A percentile compares a stretch with the other conserved stretches of the same genome.
Conservation (phyloP, 1,284 basidiomycete genomes). For the Pyrrhoderma lamaoense region DNA sequence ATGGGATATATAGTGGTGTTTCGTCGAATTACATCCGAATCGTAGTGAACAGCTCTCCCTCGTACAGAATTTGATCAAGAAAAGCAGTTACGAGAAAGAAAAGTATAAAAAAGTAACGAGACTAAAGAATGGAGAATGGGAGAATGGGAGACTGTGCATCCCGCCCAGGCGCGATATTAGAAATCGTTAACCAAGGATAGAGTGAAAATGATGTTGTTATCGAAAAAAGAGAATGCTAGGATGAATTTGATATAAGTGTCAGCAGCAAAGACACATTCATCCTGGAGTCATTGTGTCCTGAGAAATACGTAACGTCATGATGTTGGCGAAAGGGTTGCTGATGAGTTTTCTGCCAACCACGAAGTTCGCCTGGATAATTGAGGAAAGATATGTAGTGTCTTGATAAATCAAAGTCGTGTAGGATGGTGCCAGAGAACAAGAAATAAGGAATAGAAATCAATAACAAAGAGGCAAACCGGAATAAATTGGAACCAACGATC, state of each 20-base stretch:
- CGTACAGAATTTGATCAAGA: slow-evolving; percentile 9
- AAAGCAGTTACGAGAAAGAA: neutral
- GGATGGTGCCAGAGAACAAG: slow-evolving; percentile 10
- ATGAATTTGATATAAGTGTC: neutral
- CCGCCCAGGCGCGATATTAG: slow-evolving; percentile 1
- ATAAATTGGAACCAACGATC: neutral
- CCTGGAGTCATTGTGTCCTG: neutral
- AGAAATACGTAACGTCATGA: neutral
- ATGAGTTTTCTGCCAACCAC: too few species aligned
- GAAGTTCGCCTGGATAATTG: neutral
- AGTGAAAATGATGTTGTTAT: neutral
- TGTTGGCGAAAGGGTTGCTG: too few species aligned
- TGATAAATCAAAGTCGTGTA: slow-evolving; percentile 13
- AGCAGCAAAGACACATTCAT: neutral
- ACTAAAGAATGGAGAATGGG: neutral
- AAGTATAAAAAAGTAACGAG: slow-evolving; percentile 1
- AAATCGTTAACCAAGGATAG: neutral
- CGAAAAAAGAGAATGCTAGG: neutral
- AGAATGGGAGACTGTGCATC: neutral
- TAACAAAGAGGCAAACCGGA: slow-evolving; percentile 1
- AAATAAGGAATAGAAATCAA: slow-evolving; percentile 5
- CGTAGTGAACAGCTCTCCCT: slow-evolving; percentile 8
- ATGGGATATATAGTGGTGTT: slow-evolving; percentile 1
- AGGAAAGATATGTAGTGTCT: slow-evolving; percentile 5
- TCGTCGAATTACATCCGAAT: slow-evolving; percentile 13